Conservation (phyloP, 352 stramenopile species). For the Globisporangium heterothallicum region DNA sequence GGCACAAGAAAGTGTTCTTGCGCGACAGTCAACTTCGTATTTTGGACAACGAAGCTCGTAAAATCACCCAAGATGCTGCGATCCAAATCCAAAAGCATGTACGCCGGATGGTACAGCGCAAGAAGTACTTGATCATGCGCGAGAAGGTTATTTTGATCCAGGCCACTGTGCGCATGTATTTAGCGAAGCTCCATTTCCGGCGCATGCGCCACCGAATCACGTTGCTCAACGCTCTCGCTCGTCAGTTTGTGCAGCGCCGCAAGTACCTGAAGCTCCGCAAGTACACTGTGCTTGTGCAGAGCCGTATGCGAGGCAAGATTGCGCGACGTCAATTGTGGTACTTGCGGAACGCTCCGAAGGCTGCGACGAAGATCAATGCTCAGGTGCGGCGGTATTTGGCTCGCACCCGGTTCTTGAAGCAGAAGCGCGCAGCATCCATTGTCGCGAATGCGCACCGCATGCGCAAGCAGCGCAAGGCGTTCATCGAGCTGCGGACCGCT, state of each 20-base stretch:
- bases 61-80: constrained; percentile 78
- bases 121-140: constrained; percentile 55
- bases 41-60: constrained; percentile 80
- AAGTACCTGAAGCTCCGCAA: constrained; percentile 67
- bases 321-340: constrained; percentile 67
- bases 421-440: constrained; percentile 63
- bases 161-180: constrained; percentile 60
- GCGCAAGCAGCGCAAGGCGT: constrained; percentile 52
- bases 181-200: constrained; percentile 46
- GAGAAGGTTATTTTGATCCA: constrained; percentile 65
- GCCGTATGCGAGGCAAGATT: constrained; percentile 58
- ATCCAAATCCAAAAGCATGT: constrained; percentile 75
- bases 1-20: constrained; percentile 87
- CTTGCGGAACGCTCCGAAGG: constrained; percentile 63
- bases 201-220: constrained; percentile 57
- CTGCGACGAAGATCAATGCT: constrained; percentile 76
- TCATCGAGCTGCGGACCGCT: constrained; percentile 55
- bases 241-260: constrained; percentile 66
- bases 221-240: constrained; percentile 58
- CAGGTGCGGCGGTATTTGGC: constrained; percentile 63
- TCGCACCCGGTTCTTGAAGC: constrained; percentile 57
- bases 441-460: constrained; percentile 72
- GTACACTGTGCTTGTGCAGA: constrained; percentile 67
- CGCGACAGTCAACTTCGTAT: constrained; percentile 78
- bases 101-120: constrained; percentile 58